phyloP scores from a whole-genome alignment of 2,329 filamentous ascomycete species.

The Xylariales sp. region DNA sequence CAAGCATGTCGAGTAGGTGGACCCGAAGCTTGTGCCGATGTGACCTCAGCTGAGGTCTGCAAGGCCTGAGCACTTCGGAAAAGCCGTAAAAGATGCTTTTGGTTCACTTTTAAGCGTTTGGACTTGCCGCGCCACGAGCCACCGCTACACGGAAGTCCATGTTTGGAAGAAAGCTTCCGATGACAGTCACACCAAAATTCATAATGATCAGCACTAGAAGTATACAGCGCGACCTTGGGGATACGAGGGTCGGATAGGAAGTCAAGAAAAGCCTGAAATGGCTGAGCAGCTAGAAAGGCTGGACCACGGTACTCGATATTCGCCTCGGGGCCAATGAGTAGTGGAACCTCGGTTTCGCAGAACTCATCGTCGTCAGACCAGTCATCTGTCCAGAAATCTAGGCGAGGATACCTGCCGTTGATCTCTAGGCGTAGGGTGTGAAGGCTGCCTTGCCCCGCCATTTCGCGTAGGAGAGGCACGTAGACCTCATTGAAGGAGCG shows the following conservation, averaged over 20 bases:
- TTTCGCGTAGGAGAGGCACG: conserved; percentile 40
- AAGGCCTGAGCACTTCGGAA: conserved; percentile 34
- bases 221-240: conserved; percentile 33
- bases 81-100: conserved; percentile 36
- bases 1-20: not conserved
- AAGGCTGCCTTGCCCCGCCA: conserved; percentile 44
- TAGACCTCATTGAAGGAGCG: conserved; percentile 40
- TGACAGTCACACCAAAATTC: conserved; percentile 48
- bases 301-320: conserved; percentile 39
- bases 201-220: conserved; percentile 39
- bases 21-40: not conserved
- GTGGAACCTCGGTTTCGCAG: conserved; percentile 34
- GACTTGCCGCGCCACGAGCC: conserved; percentile 43
- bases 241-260: conserved; percentile 35
- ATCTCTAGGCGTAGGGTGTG: conserved; percentile 42
- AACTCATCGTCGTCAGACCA: conserved; percentile 33
- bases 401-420: conserved; percentile 40
- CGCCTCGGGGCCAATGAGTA: conserved; percentile 31
- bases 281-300: conserved; percentile 40
- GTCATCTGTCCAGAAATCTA: conserved; percentile 44
- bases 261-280: conserved; percentile 48
- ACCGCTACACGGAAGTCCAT: conserved; percentile 38
- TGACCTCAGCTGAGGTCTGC: not conserved
- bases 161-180: conserved; percentile 32
- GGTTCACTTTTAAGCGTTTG: conserved; percentile 39